Conservation (phyloP, 176 grass and related monocot genomes). For the Eleusine coracana region DNA sequence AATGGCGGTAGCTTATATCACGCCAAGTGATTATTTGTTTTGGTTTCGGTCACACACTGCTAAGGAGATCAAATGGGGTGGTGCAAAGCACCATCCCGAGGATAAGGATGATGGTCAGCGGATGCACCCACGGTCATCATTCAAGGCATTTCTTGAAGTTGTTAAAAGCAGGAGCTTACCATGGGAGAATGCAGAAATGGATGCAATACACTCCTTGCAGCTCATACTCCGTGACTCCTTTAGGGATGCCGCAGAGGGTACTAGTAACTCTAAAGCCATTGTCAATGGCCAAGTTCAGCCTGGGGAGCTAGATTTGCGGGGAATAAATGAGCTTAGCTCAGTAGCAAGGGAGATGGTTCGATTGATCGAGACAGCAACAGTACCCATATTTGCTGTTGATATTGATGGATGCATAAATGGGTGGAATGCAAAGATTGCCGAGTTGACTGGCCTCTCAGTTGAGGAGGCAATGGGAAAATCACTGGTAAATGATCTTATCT, state of each 20-base stretch:
- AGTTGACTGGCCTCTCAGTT: conserved; percentile 84
- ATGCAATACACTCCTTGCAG: conserved; percentile 96
- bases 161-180: conserved; percentile 91
- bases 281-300: conserved; percentile 60
- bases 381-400: conserved; percentile 94
- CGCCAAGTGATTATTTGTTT: conserved; percentile 85
- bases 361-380: conserved; percentile 93
- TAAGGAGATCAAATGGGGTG: conserved; percentile 97
- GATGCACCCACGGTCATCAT: conserved; percentile 96
- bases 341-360: conserved; percentile 95
- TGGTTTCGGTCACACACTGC: conserved; percentile 98
- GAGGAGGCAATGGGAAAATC: conserved; percentile 98
- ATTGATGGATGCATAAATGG: conserved; percentile 89
- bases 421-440: conserved; percentile 96
- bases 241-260: conserved; percentile 64
- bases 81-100: conserved; percentile 92
- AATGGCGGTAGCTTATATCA: conserved; percentile 95
- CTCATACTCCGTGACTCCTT: conserved; percentile 87
- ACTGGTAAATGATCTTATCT: conserved; percentile 87
- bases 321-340: conserved; percentile 91
- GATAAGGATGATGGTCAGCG: conserved; percentile 96
- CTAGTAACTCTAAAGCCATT: conserved; percentile 70
- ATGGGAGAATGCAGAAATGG: conserved; percentile 98
- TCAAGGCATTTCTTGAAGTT: conserved; percentile 97
- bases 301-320: conserved; percentile 74